phyloP scores from a whole-genome alignment of 495 filamentous ascomycete genomes.

The Lentithecium fluviatile region DNA sequence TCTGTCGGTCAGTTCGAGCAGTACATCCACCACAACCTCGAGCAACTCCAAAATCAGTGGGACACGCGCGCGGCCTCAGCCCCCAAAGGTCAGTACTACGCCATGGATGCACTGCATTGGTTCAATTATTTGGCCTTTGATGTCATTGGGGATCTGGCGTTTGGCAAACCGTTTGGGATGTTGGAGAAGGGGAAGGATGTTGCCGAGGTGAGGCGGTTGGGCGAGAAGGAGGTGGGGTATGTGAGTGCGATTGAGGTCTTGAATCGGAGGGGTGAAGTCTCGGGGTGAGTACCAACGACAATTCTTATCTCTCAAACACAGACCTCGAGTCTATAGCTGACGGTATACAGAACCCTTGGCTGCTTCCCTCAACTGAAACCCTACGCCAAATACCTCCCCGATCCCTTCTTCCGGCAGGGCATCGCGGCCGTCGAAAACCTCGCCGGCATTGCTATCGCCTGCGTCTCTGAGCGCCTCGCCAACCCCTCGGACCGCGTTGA shows the following conservation, averaged over 20 bases:
- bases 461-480: conserved; percentile 70
- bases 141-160: conserved; percentile 75
- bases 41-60: conserved; percentile 72
- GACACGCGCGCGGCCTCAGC: conserved; percentile 45
- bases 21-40: conserved; percentile 80
- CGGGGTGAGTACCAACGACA: conserved; percentile 41
- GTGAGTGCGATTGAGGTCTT: conserved; percentile 69
- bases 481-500: conserved; percentile 68
- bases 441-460: conserved; percentile 71
- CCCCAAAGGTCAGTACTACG: conserved; percentile 55
- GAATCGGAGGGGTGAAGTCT: conserved; percentile 68
- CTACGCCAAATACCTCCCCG: conserved; percentile 63
- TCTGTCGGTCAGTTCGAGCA: conserved; percentile 82
- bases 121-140: conserved; percentile 95
- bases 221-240: conserved; percentile 54
- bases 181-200: conserved; percentile 61
- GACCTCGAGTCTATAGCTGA: no score
- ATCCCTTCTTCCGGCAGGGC: conserved; percentile 66
- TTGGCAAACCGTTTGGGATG: conserved; percentile 50
- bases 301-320: no score
- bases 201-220: conserved; percentile 59
- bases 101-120: conserved; percentile 81
- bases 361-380: conserved; percentile 61
- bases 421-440: conserved; percentile 63
- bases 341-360: conserved; percentile 51